Conservation (phyloP, 2,329 filamentous ascomycete genomes). For the Nemania sp. region DNA sequence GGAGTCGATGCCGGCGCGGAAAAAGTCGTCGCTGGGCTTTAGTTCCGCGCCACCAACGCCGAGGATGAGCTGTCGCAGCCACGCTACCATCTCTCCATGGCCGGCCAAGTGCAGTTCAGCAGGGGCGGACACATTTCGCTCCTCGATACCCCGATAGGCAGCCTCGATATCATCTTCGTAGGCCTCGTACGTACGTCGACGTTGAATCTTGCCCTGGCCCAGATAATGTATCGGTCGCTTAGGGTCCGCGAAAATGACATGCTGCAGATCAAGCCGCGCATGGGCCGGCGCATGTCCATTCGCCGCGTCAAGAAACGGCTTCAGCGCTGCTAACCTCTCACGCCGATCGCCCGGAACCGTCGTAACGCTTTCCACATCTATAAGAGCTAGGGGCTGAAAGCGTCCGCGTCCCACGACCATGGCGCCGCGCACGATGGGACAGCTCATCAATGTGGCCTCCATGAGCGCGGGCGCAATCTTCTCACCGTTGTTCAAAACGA, state of each 20-base stretch:
- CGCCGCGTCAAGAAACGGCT: slow-evolving; percentile 1
- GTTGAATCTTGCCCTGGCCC: slow-evolving; percentile 9
- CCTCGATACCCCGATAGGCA: not conserved
- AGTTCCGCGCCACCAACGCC: not conserved
- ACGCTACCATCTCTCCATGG: not conserved
- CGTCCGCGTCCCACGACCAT: slow-evolving; percentile 4
- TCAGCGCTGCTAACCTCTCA: not conserved
- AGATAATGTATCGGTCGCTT: not conserved
- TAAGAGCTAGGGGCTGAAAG: slow-evolving; percentile 1
- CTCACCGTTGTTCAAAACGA: slow-evolving; percentile 12
- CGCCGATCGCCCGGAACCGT: not conserved
- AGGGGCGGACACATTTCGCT: not conserved
- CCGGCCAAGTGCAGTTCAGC: not conserved
- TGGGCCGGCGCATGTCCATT: slow-evolving; percentile 1
- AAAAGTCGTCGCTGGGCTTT: slow-evolving; percentile 1
- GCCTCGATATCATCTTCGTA: slow-evolving; percentile 2
- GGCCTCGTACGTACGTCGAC: not conserved
- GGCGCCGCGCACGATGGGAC: not conserved
- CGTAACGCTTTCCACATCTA: not conserved
- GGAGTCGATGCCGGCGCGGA: slow-evolving; percentile 6
- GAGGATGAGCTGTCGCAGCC: not conserved
- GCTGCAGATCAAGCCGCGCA: not conserved
- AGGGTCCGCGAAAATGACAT: not conserved
- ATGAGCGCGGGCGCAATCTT: slow-evolving; percentile 6
- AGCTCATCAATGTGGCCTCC: not conserved